Evolutionary conservation across 495 filamentous ascomycete genomes (phyloP).

Genomic region (Talaromyces wortmannii): DNA sequence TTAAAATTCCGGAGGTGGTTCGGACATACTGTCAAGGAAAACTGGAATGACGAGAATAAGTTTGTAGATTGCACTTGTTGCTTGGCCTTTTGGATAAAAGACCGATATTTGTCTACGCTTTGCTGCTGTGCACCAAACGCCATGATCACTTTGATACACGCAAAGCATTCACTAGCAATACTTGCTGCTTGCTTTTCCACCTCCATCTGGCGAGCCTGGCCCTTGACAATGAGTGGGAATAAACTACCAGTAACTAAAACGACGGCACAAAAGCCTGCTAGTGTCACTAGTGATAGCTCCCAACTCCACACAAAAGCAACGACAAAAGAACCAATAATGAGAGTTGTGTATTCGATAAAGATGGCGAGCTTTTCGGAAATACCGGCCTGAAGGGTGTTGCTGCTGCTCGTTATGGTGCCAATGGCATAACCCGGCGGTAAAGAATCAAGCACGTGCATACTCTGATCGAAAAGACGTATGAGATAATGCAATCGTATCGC

Average conservation of each 20-base stretch:
- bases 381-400: conserved; percentile 33
- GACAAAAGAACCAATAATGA: conserved; percentile 20
- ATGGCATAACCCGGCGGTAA: conserved; percentile 24
- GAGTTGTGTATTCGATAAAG: conserved; percentile 15
- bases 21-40: background rate
- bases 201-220: background rate
- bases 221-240: conserved; percentile 7
- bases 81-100: background rate
- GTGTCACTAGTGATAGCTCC: conserved; percentile 24
- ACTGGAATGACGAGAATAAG: background rate
- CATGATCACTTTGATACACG: conserved; percentile 3
- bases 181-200: background rate
- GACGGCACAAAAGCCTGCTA: conserved; percentile 12
- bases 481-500: conserved; percentile 25
- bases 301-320: conserved; percentile 23
- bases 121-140: conserved; percentile 7
- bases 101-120: conserved; percentile 9
- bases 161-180: conserved; percentile 9
- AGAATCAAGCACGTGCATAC: conserved; percentile 25
- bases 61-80: background rate
- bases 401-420: conserved; percentile 23
- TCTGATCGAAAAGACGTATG: conserved; percentile 21
- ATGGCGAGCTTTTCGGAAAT: conserved; percentile 24
- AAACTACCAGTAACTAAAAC: conserved; percentile 15
- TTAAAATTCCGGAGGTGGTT: background rate